Base-by-base conservation (phyloP, 257 asterid species). In the Solanum appendiculatum region DNA sequence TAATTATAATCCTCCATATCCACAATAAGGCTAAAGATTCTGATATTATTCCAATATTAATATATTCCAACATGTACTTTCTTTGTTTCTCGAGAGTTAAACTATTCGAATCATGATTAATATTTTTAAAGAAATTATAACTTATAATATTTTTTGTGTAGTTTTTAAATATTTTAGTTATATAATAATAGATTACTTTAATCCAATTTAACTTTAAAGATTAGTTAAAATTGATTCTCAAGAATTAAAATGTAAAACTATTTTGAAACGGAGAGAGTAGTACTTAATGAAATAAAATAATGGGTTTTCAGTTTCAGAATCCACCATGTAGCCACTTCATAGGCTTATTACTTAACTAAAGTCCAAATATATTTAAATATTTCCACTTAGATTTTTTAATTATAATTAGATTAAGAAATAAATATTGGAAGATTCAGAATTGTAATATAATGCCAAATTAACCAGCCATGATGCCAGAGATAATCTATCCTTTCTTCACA, bases 291-390 rank as follows among this genome's bases (percentile, higher is more conserved):
- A 39, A 39, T 23, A 12, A 51, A 63, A 33, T 33, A 84, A 68
- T 84, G 56, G 14, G 1, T 51, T 63, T 42, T 88, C 66, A 70
- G 58, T 73, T 46, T 82, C 10, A 20, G 23, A 63, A 46, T 80
- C 88, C 88, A 77, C 90, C 42, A 80, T 37, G 40, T 88, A 86
- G 86, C 87, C 88, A 80, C 80, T 78, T 77, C 64, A 78, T 27
- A n/a, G 83, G 13, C 14, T 40, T 25, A 21, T 40, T 13, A 39
- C n/a, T 75, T 42, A 54, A 70, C 7, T 51, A 51, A n/a, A n/a
- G n/a, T n/a, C 48, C 25, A 69, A 18, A 64, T 34, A 83, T 86
- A 60, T 1, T 68, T 69, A 81, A 74, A 54, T 69, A 81, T 74
- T 46, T 46, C 85, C 85, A 80, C 85, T 80, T 46, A 29, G 29